Evolutionary conservation across 1,139 yeast genomes (phyloP).

Genomic region (Candida frijolesensis): DNA sequence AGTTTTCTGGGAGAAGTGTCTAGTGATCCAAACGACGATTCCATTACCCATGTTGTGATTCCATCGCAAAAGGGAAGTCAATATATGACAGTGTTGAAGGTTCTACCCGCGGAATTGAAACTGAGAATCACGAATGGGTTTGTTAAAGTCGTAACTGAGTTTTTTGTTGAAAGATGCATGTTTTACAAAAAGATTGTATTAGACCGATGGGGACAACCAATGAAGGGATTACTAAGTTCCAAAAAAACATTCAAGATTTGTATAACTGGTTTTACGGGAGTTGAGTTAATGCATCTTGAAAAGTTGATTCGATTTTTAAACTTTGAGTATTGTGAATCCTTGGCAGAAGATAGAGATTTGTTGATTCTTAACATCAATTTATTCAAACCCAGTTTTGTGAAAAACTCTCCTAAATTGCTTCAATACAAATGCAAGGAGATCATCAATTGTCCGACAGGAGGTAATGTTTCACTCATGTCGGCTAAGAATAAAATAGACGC

Average conservation of each 20-base stretch:
- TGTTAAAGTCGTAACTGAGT: slow-evolving; percentile 62
- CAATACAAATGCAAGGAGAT: slow-evolving; percentile 38
- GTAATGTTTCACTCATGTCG: slow-evolving; percentile 41
- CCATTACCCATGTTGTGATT: slow-evolving; percentile 41
- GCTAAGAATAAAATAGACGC: slow-evolving; percentile 57
- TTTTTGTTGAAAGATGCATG: slow-evolving; percentile 82
- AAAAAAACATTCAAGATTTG: slow-evolving; percentile 51
- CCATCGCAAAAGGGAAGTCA: slow-evolving; percentile 40
- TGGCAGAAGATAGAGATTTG: slow-evolving; percentile 61
- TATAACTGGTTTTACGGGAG: slow-evolving; percentile 81
- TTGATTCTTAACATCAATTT: slow-evolving; percentile 64
- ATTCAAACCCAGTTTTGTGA: slow-evolving; percentile 34
- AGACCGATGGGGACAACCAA: slow-evolving; percentile 78
- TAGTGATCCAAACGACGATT: slow-evolving; percentile 21
- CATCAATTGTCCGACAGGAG: slow-evolving; percentile 35
- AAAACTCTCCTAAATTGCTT: slow-evolving; percentile 43
- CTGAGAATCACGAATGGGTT: slow-evolving; percentile 25
- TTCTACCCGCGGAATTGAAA: slow-evolving; percentile 26
- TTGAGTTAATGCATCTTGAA: slow-evolving; percentile 74
- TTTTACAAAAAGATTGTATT: slow-evolving; percentile 54
- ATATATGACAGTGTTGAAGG: slow-evolving; percentile 25
- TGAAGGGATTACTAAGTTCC: slow-evolving; percentile 40
- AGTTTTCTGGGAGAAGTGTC: slow-evolving; percentile 45
- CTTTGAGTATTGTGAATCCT: slow-evolving; percentile 49
- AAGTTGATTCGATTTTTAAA: slow-evolving; percentile 61